phyloP scores from a whole-genome alignment of 371 early-diverging fungal genomes.

The Zychaea mexicana region DNA sequence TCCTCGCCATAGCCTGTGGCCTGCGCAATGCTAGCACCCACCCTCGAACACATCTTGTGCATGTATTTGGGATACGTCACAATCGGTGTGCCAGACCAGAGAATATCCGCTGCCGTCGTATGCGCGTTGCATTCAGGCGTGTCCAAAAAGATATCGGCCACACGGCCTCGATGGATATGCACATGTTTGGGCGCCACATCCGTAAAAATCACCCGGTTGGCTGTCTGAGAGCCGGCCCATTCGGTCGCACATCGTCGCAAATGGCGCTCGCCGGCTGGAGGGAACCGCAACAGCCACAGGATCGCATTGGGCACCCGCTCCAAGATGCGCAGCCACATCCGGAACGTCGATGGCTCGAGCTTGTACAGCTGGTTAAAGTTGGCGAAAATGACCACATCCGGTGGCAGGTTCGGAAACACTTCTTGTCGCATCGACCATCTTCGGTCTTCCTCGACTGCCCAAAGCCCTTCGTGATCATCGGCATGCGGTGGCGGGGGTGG shows the following conservation, averaged over 20 bases:
- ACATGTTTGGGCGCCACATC: slow-evolving; percentile 91
- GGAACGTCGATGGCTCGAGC: slow-evolving; percentile 81
- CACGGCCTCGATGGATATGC: slow-evolving; percentile 93
- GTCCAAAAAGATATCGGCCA: slow-evolving; percentile 91
- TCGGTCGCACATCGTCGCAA: slow-evolving; percentile 71
- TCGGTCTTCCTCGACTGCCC: slow-evolving; percentile 79
- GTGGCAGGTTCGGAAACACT: slow-evolving; percentile 81
- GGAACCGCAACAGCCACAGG: slow-evolving; percentile 90
- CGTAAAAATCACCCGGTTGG: slow-evolving; percentile 85
- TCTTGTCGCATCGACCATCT: slow-evolving; percentile 87
- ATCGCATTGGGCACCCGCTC: slow-evolving; percentile 81
- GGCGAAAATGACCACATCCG: slow-evolving; percentile 88
- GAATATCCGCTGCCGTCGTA: slow-evolving; percentile 92
- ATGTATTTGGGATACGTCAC: slow-evolving; percentile 87
- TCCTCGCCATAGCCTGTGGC: slow-evolving; percentile 84
- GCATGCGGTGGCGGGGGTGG: slow-evolving; percentile 20
- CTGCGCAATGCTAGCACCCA: slow-evolving; percentile 85
- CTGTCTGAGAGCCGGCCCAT: slow-evolving; percentile 80
- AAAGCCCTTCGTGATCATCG: slow-evolving; percentile 50
- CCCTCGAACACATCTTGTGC: slow-evolving; percentile 92
- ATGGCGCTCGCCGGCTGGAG: slow-evolving; percentile 86
- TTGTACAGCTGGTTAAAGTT: slow-evolving; percentile 97
- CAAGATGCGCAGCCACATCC: slow-evolving; percentile 84
- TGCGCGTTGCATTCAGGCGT: slow-evolving; percentile 96
- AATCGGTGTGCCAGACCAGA: slow-evolving; percentile 94